These are phyloP conservation scores for Rhazya stricta DNA, from an alignment of 257 asterid species.

Conservation along the genomic window DNA sequence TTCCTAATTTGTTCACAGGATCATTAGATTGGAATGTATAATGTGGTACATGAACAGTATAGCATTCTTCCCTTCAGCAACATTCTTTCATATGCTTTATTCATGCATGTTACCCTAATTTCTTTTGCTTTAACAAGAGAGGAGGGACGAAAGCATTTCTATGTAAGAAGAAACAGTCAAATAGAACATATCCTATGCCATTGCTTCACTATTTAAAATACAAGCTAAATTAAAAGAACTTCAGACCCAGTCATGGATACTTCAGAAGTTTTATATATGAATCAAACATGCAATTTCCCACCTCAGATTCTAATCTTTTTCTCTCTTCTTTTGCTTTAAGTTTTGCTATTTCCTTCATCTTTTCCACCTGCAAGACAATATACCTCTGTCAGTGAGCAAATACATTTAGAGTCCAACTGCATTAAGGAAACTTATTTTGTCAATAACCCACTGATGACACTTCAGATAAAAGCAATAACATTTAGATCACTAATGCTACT, in stretches of 20 bases:
- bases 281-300: conserved; percentile 26
- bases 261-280: background rate
- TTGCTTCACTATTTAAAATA: background rate
- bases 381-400: conserved; percentile 16
- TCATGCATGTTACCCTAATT: background rate
- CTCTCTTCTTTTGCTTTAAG: conserved; percentile 77
- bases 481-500: background rate
- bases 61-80: background rate
- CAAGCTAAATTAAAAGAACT: background rate
- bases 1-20: background rate
- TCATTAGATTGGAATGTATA: background rate
- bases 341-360: conserved; percentile 88
- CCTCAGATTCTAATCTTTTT: conserved; percentile 73
- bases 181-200: background rate
- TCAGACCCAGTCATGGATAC: background rate
- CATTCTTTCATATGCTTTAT: background rate
- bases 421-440: background rate
- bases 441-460: background rate
- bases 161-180: background rate
- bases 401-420: background rate
- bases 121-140: background rate
- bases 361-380: conserved; percentile 58
- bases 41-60: background rate
- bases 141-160: background rate
- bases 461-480: background rate